Evolutionary conservation across 148 eudicot genomes (phyloP).

Genomic region (Fallopia convolvulus): DNA sequence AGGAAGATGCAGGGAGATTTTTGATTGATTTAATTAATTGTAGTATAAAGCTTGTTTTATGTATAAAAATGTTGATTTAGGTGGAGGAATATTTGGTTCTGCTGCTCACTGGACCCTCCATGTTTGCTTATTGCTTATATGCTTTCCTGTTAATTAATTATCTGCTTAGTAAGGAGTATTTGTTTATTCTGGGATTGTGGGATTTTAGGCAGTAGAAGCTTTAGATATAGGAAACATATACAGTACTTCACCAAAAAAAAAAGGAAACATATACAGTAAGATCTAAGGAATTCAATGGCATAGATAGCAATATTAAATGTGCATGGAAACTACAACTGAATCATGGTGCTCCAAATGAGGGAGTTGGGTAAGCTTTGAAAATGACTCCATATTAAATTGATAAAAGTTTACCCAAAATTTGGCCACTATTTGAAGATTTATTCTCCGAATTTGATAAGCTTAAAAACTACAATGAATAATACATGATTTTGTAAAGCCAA

Average conservation of each 20-base stretch:
- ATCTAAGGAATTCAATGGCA: background rate
- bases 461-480: background rate
- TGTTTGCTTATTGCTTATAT: background rate
- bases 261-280: background rate
- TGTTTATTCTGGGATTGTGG: background rate
- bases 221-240: background rate
- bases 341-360: background rate
- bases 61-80: background rate
- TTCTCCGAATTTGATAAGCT: background rate
- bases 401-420: background rate
- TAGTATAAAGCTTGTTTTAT: background rate
- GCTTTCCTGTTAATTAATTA: background rate
- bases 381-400: background rate
- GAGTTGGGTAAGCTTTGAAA: background rate
- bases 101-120: background rate
- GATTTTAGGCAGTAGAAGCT: background rate
- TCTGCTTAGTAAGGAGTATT: background rate
- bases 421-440: background rate
- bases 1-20: background rate
- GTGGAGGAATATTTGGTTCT: background rate
- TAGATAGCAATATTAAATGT: background rate
- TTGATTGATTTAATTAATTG: background rate
- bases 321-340: background rate
- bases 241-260: too few relatives aligned
- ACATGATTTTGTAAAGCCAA: background rate